Evolutionary conservation across 202 grass and related monocot genomes (phyloP), one percentile per base, ranked within the genome.

Genomic region (Carex sylvatica): DNA sequence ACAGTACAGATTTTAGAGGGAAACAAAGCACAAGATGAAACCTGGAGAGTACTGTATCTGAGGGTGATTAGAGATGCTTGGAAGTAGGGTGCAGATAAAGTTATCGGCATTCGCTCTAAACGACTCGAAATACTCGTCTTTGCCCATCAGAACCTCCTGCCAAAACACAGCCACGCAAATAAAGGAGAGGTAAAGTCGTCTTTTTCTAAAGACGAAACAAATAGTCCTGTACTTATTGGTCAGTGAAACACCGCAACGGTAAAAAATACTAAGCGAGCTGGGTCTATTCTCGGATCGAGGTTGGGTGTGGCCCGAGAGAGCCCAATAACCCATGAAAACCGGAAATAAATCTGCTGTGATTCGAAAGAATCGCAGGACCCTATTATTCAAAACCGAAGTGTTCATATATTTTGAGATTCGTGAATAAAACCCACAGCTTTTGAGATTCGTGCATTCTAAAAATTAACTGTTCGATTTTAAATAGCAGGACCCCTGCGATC

Each of bases 131-230:
- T 83, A 98, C 62, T 85, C 84, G 82, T 98, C 95, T 79, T 94
- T 98, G 35, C 95, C 95, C 92, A 91, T 98, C 65, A 98, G 84
- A 0, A 94, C 95, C 84, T 98, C 92, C 95, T 98, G 89, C 15
- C 80, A 69, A 4, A 52, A 68, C 67, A 22, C 49, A 62, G n/a
- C 36, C 77, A 80, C 78, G 78, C 42, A 63, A 80, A 49, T 80
- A 80, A 80, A 80, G 78, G 12, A 42, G 7, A 60, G 78, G 59
- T 3, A 65, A 47, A 65, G n/a, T 10, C 19, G 78, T 65, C 78
- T 44, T 44, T 80, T 82, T 12, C 3, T 33, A 52, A 67, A 51
- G 0, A 24, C 8, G 3, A 19, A 46, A 7, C 23, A 54, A 53
- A 49, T 53, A 16, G 6, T 20, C 6, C 46, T 53, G 8, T 55